Evolutionary conservation across 208 protist species (phyloP).

Genomic region (Leptomonas pyrrhocoris): DNA sequence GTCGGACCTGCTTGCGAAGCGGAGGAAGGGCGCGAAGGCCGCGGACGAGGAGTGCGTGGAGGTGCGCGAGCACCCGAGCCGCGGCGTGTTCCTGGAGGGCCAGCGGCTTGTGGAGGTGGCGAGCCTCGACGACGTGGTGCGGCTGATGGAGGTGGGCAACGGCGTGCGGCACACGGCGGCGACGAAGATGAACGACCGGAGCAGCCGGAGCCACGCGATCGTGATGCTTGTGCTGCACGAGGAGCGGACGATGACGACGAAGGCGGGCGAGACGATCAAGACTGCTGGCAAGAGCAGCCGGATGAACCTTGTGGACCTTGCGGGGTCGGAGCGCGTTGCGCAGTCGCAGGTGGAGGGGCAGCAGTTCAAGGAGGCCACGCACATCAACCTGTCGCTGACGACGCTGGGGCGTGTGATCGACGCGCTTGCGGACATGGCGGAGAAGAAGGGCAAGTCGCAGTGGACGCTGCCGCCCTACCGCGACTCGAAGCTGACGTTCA

Average conservation of each 20-base stretch:
- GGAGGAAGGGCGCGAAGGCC: constrained; percentile 58
- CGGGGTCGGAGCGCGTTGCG: constrained; percentile 83
- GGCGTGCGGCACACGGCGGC: constrained; percentile 66
- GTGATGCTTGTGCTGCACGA: constrained; percentile 64
- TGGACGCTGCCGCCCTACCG: constrained; percentile 60
- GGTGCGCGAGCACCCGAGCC: constrained; percentile 43
- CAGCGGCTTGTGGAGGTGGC: constrained; percentile 43
- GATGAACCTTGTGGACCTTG: constrained; percentile 93
- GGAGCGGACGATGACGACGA: constrained; percentile 43
- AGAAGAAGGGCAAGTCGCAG: constrained; percentile 8
- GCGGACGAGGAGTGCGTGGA: constrained; percentile 69
- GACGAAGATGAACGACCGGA: constrained; percentile 90
- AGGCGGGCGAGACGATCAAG: constrained; percentile 77
- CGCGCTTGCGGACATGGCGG: constrained; percentile 48
- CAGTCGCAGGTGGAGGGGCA: constrained; percentile 62
- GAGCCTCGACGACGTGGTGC: constrained; percentile 55
- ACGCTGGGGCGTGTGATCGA: constrained; percentile 87
- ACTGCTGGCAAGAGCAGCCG: constrained; percentile 48
- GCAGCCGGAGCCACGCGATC: constrained; percentile 88
- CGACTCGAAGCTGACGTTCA: constrained; percentile 83
- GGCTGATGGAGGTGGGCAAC: constrained; percentile 62
- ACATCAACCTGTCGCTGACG: too few species aligned
- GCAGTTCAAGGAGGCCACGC: constrained; percentile 72
- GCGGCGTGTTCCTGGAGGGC: too few species aligned
- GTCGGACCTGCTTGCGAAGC: constrained; percentile 62